These are phyloP conservation scores for Ceratocystis papillata DNA, from an alignment of 2,329 filamentous ascomycete species.

Conservation along the genomic window DNA sequence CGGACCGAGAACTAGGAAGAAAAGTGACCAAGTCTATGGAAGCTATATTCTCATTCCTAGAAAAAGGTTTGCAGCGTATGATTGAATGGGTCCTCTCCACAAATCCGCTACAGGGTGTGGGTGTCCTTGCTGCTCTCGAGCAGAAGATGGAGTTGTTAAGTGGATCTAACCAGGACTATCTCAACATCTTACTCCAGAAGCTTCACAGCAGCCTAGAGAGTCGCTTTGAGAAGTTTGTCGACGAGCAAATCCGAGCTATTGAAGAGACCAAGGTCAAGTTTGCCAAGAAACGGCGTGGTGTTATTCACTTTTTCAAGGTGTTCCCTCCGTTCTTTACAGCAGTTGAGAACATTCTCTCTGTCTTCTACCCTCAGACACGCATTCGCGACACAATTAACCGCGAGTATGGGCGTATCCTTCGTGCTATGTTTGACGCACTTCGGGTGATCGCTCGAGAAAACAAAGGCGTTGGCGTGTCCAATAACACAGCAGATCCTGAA, in stretches of 20 bases:
- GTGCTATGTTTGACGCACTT: constrained; percentile 92
- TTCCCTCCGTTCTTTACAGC: constrained; percentile 79
- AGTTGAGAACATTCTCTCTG: constrained; percentile 70
- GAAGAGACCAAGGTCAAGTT: constrained; percentile 94
- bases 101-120: constrained; percentile 81
- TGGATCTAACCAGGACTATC: constrained; percentile 87
- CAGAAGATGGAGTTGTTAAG: constrained; percentile 67
- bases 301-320: constrained; percentile 87
- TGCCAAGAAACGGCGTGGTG: constrained; percentile 93
- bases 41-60: constrained; percentile 72
- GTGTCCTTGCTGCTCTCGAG: constrained; percentile 70
- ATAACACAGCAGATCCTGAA: constrained; percentile 50
- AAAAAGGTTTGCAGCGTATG: constrained; percentile 63
- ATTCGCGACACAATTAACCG: constrained; percentile 71
- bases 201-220: constrained; percentile 62
- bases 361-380: constrained; percentile 41
- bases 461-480: constrained; percentile 39
- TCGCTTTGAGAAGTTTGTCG: constrained; percentile 78
- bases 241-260: constrained; percentile 88
- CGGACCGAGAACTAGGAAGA: constrained; percentile 75
- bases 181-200: constrained; percentile 68
- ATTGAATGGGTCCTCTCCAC: constrained; percentile 72
- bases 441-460: constrained; percentile 80
- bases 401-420: constrained; percentile 79
- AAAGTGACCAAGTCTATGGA: constrained; percentile 81